Evolutionary conservation across 2,329 filamentous ascomycete species (phyloP).

Genomic region (Fusarium sp.): DNA sequence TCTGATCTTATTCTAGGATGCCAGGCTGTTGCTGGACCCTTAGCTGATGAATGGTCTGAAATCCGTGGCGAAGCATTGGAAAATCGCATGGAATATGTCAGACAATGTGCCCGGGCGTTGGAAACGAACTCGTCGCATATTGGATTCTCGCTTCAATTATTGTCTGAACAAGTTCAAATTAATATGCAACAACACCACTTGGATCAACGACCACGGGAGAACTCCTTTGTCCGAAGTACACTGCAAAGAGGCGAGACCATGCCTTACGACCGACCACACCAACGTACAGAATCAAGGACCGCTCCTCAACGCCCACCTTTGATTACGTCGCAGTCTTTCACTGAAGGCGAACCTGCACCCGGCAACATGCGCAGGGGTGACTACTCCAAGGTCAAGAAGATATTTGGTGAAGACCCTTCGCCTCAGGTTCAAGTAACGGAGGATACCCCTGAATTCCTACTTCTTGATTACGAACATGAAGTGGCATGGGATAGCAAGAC

Average conservation of each 20-base stretch:
- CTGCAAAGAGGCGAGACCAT: slow-evolving; percentile 71
- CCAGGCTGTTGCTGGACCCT: slow-evolving; percentile 89
- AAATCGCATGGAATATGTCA: slow-evolving; percentile 84
- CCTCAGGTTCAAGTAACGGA: slow-evolving; percentile 70
- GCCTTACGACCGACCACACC: slow-evolving; percentile 67
- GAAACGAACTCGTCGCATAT: slow-evolving; percentile 90
- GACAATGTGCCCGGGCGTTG: slow-evolving; percentile 80
- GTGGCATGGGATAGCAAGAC: slow-evolving; percentile 89
- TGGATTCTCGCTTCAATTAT: slow-evolving; percentile 85
- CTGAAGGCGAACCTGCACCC: slow-evolving; percentile 68
- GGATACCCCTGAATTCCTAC: slow-evolving; percentile 85
- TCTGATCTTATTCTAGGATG: slow-evolving; percentile 90
- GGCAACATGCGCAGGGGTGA: slow-evolving; percentile 70
- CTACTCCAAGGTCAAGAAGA: slow-evolving; percentile 74
- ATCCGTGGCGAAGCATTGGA: slow-evolving; percentile 91
- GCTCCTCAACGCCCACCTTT: slow-evolving; percentile 61
- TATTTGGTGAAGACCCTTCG: slow-evolving; percentile 74
- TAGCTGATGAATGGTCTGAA: slow-evolving; percentile 96
- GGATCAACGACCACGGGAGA: slow-evolving; percentile 60
- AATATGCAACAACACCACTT: slow-evolving; percentile 61
- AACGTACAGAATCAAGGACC: slow-evolving; percentile 68
- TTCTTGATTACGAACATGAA: slow-evolving; percentile 88
- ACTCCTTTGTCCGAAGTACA: slow-evolving; percentile 62
- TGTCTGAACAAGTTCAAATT: slow-evolving; percentile 83
- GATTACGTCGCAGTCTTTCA: slow-evolving; percentile 72